phyloP scores from a whole-genome alignment of 169 alveolate species.

The Miamiensis avidus region DNA sequence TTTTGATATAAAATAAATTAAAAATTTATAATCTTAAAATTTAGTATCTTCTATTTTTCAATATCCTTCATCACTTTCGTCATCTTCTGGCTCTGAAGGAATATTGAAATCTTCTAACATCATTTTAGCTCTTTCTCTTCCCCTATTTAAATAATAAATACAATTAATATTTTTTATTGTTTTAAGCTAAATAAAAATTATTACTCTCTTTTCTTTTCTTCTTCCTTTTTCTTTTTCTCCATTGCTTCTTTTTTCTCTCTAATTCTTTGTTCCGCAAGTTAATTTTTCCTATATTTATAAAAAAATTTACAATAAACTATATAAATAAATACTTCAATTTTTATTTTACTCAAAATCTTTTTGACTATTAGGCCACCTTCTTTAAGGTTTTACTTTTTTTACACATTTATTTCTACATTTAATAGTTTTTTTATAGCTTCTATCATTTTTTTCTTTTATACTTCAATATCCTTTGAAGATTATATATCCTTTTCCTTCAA shows the following conservation, averaged over 20 bases:
- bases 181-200: background rate
- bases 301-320: too few species aligned
- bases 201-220: conserved; percentile 50
- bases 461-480: conserved; percentile 28
- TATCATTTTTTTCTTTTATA: conserved; percentile 17
- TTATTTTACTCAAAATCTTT: conserved; percentile 30
- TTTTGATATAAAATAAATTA: too few species aligned
- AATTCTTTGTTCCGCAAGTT: conserved; percentile 31
- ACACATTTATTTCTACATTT: background rate
- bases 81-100: conserved; percentile 41
- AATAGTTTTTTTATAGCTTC: conserved; percentile 4
- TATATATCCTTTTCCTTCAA: conserved; percentile 36
- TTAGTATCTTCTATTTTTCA: too few species aligned
- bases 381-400: background rate
- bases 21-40: too few species aligned
- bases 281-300: conserved; percentile 15
- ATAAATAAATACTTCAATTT: too few species aligned
- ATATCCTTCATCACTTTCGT: conserved; percentile 34
- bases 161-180: background rate
- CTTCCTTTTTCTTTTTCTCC: conserved; percentile 30
- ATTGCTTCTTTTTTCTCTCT: conserved; percentile 30
- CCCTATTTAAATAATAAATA: conserved; percentile 4
- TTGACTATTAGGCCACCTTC: conserved; percentile 29
- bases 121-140: conserved; percentile 47
- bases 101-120: conserved; percentile 41